Percentiles rank a stretch among this genome's conserved stretches.
Conservation (phyloP, 495 filamentous ascomycete genomes). For the Hyaloscypha variabilis region DNA sequence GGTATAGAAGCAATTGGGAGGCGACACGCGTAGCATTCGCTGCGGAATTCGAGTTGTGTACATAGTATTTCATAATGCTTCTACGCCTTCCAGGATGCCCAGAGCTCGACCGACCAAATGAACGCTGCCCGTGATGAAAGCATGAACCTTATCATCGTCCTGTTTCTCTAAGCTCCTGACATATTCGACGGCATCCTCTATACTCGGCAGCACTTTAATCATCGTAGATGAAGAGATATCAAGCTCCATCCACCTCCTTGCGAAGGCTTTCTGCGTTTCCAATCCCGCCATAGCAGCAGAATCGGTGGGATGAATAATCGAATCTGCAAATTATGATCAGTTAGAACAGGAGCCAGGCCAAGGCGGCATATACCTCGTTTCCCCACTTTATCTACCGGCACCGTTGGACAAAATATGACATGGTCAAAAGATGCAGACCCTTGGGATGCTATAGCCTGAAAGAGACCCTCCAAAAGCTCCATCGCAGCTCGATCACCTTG, state of each 20-base stretch:
- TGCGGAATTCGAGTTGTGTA: too few species aligned
- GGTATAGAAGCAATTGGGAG: not conserved
- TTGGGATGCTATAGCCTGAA: slow-evolving; percentile 46
- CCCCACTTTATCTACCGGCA: slow-evolving; percentile 71
- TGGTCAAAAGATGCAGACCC: slow-evolving; percentile 68
- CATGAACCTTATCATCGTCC: slow-evolving; percentile 29
- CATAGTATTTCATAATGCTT: slow-evolving; percentile 10
- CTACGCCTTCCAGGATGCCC: slow-evolving; percentile 64
- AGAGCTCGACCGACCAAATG: slow-evolving; percentile 85
- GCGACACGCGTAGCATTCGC: too few species aligned
- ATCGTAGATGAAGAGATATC: slow-evolving; percentile 54
- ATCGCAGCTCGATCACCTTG: slow-evolving; percentile 81
- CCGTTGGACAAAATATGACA: slow-evolving; percentile 87
- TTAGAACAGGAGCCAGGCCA: not conserved
- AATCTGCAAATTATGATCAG: slow-evolving; percentile 29
- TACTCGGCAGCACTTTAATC: slow-evolving; percentile 70
- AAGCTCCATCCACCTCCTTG: slow-evolving; percentile 68
- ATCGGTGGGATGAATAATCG: slow-evolving; percentile 76
- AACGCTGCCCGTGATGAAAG: slow-evolving; percentile 81
- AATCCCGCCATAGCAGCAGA: slow-evolving; percentile 66
- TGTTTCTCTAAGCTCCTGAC: slow-evolving; percentile 55
- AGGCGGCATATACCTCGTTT: slow-evolving; percentile 43
- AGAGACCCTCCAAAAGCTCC: slow-evolving; percentile 67
- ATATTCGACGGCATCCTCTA: slow-evolving; percentile 82
- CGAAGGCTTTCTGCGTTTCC: slow-evolving; percentile 74